Conservation (phyloP, 129 eudicot genomes). For the Apium graveolens region DNA sequence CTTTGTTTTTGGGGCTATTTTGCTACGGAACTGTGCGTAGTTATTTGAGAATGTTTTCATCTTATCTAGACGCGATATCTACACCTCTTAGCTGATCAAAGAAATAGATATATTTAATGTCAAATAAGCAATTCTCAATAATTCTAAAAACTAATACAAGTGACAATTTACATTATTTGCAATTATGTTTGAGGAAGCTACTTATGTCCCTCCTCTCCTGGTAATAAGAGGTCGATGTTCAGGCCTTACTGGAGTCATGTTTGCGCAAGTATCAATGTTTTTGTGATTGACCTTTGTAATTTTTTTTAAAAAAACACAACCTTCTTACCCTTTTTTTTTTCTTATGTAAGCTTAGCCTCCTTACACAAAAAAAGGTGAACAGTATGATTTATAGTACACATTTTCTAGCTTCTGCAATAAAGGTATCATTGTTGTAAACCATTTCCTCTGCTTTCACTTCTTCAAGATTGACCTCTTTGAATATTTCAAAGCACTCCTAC, state of each 20-base stretch:
- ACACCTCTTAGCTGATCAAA: background rate
- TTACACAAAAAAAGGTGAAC: background rate
- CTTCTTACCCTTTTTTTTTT: too few relatives aligned
- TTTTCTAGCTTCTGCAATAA: background rate
- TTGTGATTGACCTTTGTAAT: too few relatives aligned
- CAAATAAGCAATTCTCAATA: too few relatives aligned
- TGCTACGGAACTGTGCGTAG: slow-evolving; percentile 26
- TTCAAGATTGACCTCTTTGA: background rate
- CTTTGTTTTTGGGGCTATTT: slow-evolving; percentile 28
- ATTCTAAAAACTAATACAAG: too few relatives aligned
- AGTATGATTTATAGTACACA: too few relatives aligned
- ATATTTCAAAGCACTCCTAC: too few relatives aligned
- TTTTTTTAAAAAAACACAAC: too few relatives aligned
- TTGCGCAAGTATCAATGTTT: too few relatives aligned
- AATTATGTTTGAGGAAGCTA: background rate
- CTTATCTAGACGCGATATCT: slow-evolving; percentile 10
- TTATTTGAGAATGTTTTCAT: slow-evolving; percentile 13
- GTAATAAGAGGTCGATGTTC: too few relatives aligned
- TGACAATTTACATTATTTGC: too few relatives aligned
- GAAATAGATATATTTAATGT: background rate
- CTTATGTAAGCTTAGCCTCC: background rate
- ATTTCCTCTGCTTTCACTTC: background rate
- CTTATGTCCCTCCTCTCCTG: too few relatives aligned
- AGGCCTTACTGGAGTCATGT: too few relatives aligned
- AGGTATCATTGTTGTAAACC: background rate